Percentiles rank a stretch among this genome's conserved stretches.
These are phyloP conservation scores for Endocarpon pusillum DNA, from an alignment of 495 filamentous ascomycete genomes.

Conservation along the genomic window DNA sequence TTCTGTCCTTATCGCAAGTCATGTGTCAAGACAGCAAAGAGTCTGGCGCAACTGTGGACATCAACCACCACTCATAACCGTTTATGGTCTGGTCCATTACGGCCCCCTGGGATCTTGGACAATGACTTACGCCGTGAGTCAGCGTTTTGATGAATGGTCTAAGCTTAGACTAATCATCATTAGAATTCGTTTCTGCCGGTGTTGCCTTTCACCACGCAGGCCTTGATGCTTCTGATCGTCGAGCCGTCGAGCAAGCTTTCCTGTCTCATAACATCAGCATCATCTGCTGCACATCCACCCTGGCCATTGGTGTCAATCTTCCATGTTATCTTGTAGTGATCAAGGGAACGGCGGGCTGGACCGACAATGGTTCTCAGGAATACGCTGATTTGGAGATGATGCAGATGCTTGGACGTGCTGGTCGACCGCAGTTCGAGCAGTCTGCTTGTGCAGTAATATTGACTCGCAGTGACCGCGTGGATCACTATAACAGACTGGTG, in stretches of 20 bases:
- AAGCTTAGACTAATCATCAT: constrained; percentile 5
- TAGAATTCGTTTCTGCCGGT: constrained; percentile 45
- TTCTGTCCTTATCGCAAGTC: constrained; percentile 83
- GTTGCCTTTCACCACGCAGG: constrained; percentile 94
- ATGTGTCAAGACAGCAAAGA: constrained; percentile 54
- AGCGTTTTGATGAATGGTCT: not conserved
- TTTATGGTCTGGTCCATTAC: constrained; percentile 50
- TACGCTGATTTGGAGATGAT: constrained; percentile 89
- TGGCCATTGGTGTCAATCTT: constrained; percentile 86
- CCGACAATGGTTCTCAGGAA: constrained; percentile 47
- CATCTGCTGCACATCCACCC: constrained; percentile 89
- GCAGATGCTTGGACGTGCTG: constrained; percentile 95
- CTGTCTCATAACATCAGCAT: constrained; percentile 62
- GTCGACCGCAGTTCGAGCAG: constrained; percentile 82
- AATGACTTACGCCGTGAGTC: constrained; percentile 10
- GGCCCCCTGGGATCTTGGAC: constrained; percentile 34
- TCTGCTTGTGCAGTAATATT: constrained; percentile 77
- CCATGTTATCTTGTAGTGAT: constrained; percentile 87
- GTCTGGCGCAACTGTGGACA: constrained; percentile 51
- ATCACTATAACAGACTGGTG: constrained; percentile 66
- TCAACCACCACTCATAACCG: constrained; percentile 35
- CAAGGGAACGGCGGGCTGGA: constrained; percentile 70
- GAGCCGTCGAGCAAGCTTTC: constrained; percentile 53
- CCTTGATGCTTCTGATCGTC: constrained; percentile 52
- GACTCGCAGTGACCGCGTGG: constrained; percentile 49